These are phyloP conservation scores for Litchi chinensis DNA, from an alignment of 345 rosid species.

Conservation along the genomic window DNA sequence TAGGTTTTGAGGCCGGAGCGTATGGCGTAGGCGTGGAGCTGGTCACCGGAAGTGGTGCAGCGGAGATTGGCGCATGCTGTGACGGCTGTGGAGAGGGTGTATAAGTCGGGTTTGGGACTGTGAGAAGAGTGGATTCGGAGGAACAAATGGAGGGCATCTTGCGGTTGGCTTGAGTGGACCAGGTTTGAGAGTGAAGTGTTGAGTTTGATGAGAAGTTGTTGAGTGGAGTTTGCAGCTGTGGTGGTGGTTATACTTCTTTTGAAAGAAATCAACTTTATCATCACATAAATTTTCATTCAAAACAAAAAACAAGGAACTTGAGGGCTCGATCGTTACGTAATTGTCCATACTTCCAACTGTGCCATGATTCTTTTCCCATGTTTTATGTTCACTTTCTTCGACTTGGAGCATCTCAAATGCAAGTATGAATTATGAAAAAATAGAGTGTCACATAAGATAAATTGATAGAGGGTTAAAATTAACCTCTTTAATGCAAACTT, in stretches of 20 bases:
- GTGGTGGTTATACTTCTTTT: constrained; percentile 18
- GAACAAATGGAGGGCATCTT: constrained; percentile 57
- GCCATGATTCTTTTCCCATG: no score
- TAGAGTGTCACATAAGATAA: no score
- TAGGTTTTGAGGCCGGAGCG: constrained; percentile 46
- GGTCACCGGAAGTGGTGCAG: constrained; percentile 40
- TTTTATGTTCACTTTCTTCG: no score
- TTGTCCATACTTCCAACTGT: not conserved
- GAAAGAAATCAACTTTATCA: constrained; percentile 26
- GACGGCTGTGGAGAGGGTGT: constrained; percentile 61
- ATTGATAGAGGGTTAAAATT: no score
- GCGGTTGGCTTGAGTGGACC: constrained; percentile 43
- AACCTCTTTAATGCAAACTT: no score
- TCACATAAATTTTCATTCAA: constrained; percentile 15
- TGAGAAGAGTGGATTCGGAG: constrained; percentile 38
- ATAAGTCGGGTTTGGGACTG: constrained; percentile 57
- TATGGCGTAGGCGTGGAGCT: constrained; percentile 60
- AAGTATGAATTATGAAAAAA: no score
- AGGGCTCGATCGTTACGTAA: not conserved
- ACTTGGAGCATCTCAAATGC: no score
- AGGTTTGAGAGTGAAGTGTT: constrained; percentile 52
- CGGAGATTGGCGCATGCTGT: constrained; percentile 60
- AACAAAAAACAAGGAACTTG: no score
- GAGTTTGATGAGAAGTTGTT: constrained; percentile 42
- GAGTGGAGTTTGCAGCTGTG: constrained; percentile 20